These are phyloP conservation scores for Prunus persica DNA, from an alignment of 306 rosid species.

Conservation along the genomic window DNA sequence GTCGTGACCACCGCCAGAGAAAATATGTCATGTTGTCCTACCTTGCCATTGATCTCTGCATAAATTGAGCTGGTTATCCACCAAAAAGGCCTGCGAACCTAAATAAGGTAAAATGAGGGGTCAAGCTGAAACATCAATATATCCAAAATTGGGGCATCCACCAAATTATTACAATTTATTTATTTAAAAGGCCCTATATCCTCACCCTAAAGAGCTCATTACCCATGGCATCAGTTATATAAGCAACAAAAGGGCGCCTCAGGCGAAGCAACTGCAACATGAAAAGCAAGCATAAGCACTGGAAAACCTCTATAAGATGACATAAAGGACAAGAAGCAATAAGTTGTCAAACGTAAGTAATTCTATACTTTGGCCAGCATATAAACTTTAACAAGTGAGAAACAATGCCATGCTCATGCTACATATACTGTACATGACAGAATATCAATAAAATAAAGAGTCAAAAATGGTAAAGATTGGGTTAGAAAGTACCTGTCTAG, in stretches of 20 bases:
- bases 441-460: neutral
- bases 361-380: neutral
- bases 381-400: neutral
- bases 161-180: neutral
- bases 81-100: constrained; percentile 99
- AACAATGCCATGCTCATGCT: constrained; percentile 1
- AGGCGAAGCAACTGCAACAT: constrained; percentile 70
- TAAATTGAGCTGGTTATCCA: constrained; percentile 97
- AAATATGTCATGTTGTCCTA: constrained; percentile 35
- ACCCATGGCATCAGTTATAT: constrained; percentile 73
- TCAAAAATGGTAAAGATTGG: constrained; percentile 3
- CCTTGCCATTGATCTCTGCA: constrained; percentile 92
- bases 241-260: constrained; percentile 91
- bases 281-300: constrained; percentile 19
- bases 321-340: constrained; percentile 5
- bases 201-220: constrained; percentile 87
- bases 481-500: constrained; percentile 69
- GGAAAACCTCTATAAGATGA: constrained; percentile 9
- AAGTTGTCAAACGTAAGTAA: neutral
- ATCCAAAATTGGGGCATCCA: constrained; percentile 8
- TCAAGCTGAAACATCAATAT: constrained; percentile 22
- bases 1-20: constrained; percentile 1
- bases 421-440: constrained; percentile 5
- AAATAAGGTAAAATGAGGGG: constrained; percentile 23
- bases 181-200: neutral